A percentile compares a stretch with the other conserved stretches of the same genome.
Evolutionary conservation across 768 basidiomycete species (phyloP).

Genomic region (Tricholomella constricta): DNA sequence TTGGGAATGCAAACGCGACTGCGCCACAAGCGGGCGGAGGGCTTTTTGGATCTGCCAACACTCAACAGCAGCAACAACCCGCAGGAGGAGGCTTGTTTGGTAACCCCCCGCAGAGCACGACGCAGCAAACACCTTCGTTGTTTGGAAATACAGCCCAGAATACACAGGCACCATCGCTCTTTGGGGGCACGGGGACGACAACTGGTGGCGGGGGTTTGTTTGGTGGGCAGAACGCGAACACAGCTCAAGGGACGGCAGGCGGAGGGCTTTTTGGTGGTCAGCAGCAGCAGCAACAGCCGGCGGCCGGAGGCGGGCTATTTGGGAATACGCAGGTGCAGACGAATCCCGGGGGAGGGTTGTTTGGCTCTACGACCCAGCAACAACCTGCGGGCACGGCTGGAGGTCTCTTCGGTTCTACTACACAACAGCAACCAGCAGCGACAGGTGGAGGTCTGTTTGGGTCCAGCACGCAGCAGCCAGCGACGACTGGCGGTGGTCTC

Average conservation of each 20-base stretch:
- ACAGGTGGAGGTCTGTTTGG: slow-evolving; percentile 22
- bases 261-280: slow-evolving; percentile 20
- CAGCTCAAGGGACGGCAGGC: slow-evolving; percentile 10
- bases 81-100: slow-evolving; percentile 32
- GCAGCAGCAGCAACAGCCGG: slow-evolving; percentile 12
- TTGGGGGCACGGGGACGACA: slow-evolving; percentile 15
- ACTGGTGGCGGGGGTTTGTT: slow-evolving; percentile 15
- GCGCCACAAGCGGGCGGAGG: slow-evolving; percentile 20
- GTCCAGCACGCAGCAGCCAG: slow-evolving; percentile 25
- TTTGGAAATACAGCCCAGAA: slow-evolving; percentile 18
- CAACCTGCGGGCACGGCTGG: slow-evolving; percentile 20
- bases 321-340: slow-evolving; percentile 22
- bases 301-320: slow-evolving; percentile 22
- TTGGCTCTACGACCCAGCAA: slow-evolving; percentile 21
- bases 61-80: slow-evolving; percentile 24
- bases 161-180: slow-evolving; percentile 14
- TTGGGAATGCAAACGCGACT: slow-evolving; percentile 18
- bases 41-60: slow-evolving; percentile 30
- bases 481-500: slow-evolving; percentile 21
- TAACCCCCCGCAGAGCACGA: slow-evolving; percentile 16
- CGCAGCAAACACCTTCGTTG: slow-evolving; percentile 12
- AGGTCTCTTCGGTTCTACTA: slow-evolving; percentile 27
- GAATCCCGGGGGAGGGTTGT: slow-evolving; percentile 21
- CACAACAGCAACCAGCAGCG: slow-evolving; percentile 10
- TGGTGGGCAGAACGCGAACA: slow-evolving; percentile 16